Evolutionary conservation across 1,284 basidiomycete species (phyloP).

Genomic region (Abortiporus biennis): DNA sequence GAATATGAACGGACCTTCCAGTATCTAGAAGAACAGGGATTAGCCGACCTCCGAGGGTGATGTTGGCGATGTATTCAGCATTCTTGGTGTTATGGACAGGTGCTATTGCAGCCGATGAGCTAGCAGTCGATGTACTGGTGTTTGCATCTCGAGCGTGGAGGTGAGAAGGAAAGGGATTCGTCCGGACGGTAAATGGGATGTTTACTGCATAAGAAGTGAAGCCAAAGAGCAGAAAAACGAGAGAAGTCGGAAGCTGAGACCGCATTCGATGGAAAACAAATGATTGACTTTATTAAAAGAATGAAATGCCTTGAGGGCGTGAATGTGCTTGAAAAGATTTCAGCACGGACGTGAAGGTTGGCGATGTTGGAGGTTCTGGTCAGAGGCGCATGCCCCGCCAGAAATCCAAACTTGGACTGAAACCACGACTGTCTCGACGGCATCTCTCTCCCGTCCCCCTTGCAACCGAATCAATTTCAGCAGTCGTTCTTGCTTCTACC

Average conservation of each 20-base stretch:
- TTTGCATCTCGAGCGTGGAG: not conserved
- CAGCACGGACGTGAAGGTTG: no score
- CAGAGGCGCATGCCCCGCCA: no score
- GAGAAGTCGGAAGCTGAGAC: not conserved
- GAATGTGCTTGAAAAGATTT: no score
- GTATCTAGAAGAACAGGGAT: slow-evolving; percentile 34
- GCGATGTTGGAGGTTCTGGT: no score
- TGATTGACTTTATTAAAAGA: not conserved
- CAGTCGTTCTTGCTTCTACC: no score
- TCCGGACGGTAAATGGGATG: not conserved
- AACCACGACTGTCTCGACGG: no score
- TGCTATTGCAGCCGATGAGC: slow-evolving; percentile 18
- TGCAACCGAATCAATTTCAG: no score
- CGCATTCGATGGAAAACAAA: not conserved
- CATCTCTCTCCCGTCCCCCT: no score
- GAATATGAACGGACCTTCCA: slow-evolving; percentile 25
- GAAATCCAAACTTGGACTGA: no score
- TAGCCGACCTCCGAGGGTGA: slow-evolving; percentile 28
- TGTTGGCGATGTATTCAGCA: slow-evolving; percentile 31
- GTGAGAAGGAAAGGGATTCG: not conserved
- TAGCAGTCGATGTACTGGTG: not conserved
- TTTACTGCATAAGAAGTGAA: not conserved
- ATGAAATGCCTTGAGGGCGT: not conserved
- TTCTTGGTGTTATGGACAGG: slow-evolving; percentile 50
- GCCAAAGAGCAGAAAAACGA: not conserved